A percentile compares a stretch with the other conserved stretches of the same genome.
Evolutionary conservation across 176 grass and related monocot species (phyloP).

Genomic region (Musa beccarii): DNA sequence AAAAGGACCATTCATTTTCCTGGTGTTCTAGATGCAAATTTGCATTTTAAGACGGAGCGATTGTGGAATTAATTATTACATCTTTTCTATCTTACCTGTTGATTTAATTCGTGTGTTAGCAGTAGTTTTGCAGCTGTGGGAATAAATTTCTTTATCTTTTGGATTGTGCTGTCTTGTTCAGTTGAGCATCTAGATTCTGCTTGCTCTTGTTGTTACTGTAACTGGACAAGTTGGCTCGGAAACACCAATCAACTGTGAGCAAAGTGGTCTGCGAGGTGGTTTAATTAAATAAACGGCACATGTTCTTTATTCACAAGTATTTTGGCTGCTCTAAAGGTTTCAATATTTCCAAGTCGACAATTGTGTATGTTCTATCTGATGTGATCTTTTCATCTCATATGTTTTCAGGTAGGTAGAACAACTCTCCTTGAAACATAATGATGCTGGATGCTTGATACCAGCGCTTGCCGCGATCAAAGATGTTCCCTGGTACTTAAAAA

Average conservation of each 20-base stretch:
- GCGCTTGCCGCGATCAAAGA: constrained; percentile 78
- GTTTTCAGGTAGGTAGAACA: constrained; percentile 72
- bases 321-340: constrained; percentile 6
- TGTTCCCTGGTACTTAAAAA: constrained; percentile 88
- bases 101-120: not conserved
- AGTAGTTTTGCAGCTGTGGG: not conserved
- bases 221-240: constrained; percentile 80
- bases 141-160: constrained; percentile 7
- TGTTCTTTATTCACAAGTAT: constrained; percentile 4
- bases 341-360: not conserved
- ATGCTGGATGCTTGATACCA: constrained; percentile 93
- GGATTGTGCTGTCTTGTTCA: constrained; percentile 22
- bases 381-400: constrained; percentile 16
- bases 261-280: constrained; percentile 84
- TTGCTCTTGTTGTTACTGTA: constrained; percentile 57
- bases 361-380: not conserved
- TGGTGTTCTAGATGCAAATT: no score
- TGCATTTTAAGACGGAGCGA: no score
- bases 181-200: constrained; percentile 68
- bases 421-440: constrained; percentile 86
- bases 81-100: no score
- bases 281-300: constrained; percentile 72
- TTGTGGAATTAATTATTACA: no score
- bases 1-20: no score
- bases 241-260: constrained; percentile 73